A percentile compares a stretch with the other conserved stretches of the same genome.
Evolutionary conservation across 2,329 filamentous ascomycete genomes (phyloP).

Genomic region (Penicillium sp.): DNA sequence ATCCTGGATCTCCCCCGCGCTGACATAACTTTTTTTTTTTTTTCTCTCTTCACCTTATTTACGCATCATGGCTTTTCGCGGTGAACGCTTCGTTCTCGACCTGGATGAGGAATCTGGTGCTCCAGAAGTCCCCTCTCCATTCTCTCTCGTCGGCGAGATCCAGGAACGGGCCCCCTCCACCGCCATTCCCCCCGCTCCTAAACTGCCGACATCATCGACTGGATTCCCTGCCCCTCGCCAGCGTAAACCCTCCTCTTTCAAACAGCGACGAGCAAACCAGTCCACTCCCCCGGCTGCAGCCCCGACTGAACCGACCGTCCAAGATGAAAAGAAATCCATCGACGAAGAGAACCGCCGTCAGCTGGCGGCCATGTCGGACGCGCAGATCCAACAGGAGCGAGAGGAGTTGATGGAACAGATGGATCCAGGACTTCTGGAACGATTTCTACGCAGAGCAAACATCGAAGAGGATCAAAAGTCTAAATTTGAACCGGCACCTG

Average conservation of each 20-base stretch:
- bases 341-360: conserved; percentile 70
- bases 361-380: conserved; percentile 67
- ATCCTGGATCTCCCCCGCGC: conserved; percentile 19
- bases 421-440: conserved; percentile 65
- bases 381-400: conserved; percentile 72
- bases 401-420: conserved; percentile 71
- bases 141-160: conserved; percentile 60
- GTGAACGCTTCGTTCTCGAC: conserved; percentile 54
- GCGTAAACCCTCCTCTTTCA: conserved; percentile 69
- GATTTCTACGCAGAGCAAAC: conserved; percentile 65
- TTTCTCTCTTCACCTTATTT: conserved; percentile 2
- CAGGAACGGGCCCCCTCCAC: conserved; percentile 60
- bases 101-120: conserved; percentile 43
- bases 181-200: conserved; percentile 39
- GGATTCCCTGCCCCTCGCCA: conserved; percentile 89
- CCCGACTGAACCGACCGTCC: conserved; percentile 6
- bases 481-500: conserved; percentile 3
- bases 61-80: conserved; percentile 44
- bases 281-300: conserved; percentile 10
- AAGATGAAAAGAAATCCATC: conserved; percentile 61
- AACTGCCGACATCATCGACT: conserved; percentile 50
- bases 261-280: conserved; percentile 51
- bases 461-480: conserved; percentile 54
- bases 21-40: conserved; percentile 21
- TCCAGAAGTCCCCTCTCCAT: conserved; percentile 17